Evolutionary conservation across 306 rosid genomes (phyloP).

Genomic region (Malus sieversii): DNA sequence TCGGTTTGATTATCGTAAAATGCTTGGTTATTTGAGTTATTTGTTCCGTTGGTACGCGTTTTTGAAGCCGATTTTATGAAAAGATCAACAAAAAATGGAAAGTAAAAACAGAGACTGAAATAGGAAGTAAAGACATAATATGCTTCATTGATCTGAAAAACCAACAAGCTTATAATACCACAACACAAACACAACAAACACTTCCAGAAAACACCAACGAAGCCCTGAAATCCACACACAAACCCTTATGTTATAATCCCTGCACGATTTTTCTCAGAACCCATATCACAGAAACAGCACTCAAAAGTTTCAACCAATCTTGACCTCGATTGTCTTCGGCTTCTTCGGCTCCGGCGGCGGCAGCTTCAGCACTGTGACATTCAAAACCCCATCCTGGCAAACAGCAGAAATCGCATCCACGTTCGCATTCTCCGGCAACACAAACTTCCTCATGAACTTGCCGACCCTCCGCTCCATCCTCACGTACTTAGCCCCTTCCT

Average conservation of each 20-base stretch:
- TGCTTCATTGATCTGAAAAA: background rate
- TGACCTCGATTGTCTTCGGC: slow-evolving; percentile 73
- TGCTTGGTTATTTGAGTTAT: background rate
- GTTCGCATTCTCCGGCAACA: slow-evolving; percentile 78
- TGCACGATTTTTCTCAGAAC: background rate
- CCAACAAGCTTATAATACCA: background rate
- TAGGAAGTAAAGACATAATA: background rate
- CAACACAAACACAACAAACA: background rate
- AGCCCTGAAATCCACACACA: background rate
- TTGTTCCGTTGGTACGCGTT: background rate
- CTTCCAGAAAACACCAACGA: background rate
- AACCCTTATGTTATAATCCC: background rate
- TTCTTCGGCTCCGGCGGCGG: slow-evolving; percentile 97
- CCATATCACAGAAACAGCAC: background rate
- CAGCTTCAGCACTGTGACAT: slow-evolving; percentile 64
- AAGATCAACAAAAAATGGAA: background rate
- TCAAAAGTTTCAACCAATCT: slow-evolving; percentile 35
- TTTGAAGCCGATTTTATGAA: background rate
- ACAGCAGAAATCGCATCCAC: slow-evolving; percentile 50
- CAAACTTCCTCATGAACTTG: slow-evolving; percentile 79
- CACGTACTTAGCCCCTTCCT: slow-evolving; percentile 62
- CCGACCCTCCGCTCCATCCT: slow-evolving; percentile 91
- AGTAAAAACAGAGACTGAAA: background rate
- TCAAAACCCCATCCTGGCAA: slow-evolving; percentile 80
- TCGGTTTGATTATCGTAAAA: background rate